These are phyloP conservation scores for Ogataea zsoltii DNA, from an alignment of 805 yeast genomes.

Conservation along the genomic window DNA sequence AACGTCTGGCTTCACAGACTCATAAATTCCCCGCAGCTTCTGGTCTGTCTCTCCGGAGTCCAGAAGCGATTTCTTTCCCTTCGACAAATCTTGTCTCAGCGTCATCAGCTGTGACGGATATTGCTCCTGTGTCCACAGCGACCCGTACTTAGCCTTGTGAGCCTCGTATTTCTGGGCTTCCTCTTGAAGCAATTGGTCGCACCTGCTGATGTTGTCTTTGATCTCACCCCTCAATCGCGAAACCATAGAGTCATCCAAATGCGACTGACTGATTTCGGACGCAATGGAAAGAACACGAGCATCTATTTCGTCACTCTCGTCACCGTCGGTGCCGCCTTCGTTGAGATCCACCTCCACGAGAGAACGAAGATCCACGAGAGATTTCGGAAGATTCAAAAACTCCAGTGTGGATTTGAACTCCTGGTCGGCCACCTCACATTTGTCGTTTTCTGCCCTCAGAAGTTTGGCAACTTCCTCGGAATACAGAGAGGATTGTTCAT, in stretches of 20 bases:
- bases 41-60: constrained; percentile 65
- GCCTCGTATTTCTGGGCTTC: constrained; percentile 39
- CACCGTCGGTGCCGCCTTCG: constrained; percentile 23
- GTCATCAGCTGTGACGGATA: constrained; percentile 19
- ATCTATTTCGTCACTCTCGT: constrained; percentile 36
- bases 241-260: constrained; percentile 33
- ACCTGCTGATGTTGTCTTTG: constrained; percentile 34
- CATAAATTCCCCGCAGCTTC: constrained; percentile 49
- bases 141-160: constrained; percentile 38
- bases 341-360: constrained; percentile 19
- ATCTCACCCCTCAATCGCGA: constrained; percentile 38
- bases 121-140: constrained; percentile 35
- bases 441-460: constrained; percentile 71
- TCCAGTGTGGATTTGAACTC: constrained; percentile 80
- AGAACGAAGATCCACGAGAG: constrained; percentile 55
- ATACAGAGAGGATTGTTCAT: constrained; percentile 82
- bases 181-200: constrained; percentile 35
- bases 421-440: constrained; percentile 73
- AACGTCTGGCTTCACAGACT: constrained; percentile 43
- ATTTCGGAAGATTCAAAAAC: constrained; percentile 71
- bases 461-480: constrained; percentile 86
- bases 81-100: constrained; percentile 33
- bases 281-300: constrained; percentile 42
- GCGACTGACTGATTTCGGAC: constrained; percentile 29
- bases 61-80: constrained; percentile 56